phyloP scores from a whole-genome alignment of 2,329 filamentous ascomycete species.

The Colletotrichum sp. region DNA sequence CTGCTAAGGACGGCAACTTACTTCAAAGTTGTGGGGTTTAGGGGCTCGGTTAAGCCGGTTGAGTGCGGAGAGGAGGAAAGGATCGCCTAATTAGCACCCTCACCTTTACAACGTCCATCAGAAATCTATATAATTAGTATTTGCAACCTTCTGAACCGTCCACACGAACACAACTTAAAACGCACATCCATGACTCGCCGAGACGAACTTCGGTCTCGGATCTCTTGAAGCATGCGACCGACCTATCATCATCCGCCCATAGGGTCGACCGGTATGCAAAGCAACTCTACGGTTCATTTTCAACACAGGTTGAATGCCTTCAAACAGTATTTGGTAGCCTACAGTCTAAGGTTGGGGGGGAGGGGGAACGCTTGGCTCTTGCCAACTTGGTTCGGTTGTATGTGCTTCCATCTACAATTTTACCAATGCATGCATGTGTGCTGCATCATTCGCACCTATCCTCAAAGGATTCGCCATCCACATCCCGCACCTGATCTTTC shows the following conservation, averaged over 20 bases:
- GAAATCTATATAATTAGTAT: neutral
- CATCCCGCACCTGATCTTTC: neutral
- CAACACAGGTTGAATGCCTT: neutral
- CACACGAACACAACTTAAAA: neutral
- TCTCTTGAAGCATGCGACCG: neutral
- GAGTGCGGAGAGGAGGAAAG: neutral
- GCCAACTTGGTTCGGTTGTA: neutral
- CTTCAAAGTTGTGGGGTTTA: neutral
- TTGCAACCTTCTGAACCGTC: neutral
- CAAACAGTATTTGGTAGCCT: neutral
- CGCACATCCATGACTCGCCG: neutral
- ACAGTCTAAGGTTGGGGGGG: neutral
- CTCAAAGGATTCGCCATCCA: neutral
- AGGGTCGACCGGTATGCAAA: neutral
- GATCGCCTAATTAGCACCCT: neutral
- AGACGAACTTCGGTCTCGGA: neutral
- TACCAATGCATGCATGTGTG: neutral
- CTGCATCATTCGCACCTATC: neutral
- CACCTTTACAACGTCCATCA: neutral
- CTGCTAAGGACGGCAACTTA: neutral
- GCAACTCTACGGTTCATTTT: neutral
- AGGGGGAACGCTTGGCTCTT: neutral
- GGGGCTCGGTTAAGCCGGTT: neutral
- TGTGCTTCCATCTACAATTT: neutral
- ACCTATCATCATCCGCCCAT: neutral